Base-by-base conservation (phyloP, 129 eudicot genomes). In the Escallonia rubra region DNA sequence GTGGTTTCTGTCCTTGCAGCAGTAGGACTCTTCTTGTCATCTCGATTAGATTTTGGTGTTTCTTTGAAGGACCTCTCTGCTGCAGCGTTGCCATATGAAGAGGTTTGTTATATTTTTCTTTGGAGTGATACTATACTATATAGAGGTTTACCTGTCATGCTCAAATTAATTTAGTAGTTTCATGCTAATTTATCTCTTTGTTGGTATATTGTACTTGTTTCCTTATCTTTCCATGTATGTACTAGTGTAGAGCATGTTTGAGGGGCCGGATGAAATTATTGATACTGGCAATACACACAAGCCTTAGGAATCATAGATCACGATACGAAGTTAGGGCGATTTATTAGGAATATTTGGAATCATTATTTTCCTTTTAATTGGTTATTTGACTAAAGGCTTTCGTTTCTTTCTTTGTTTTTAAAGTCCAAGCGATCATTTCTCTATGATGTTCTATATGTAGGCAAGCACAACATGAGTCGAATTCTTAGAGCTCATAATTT, bases 41-140 rank as follows among this genome's bases (percentile, higher is more conserved):
- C 78, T 11, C 85, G 96, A 11, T 84, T 93, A 52, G 99, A 89
- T 79, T 89, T 93, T 4, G 96, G 98, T 50, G 90, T 86, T 77
- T 93, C 99, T 11, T 77, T 93, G 73, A 86, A 86, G 68, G 99
- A 89, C 70, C 88, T 93, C 56, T 64, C 99, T 48, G 96, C 95
- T 70, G 76, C 79, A 55, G 92, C 96, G 48, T 74, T 93, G 64
- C 88, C 96, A 8, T 93, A 86, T 76, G 99, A 93, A 74, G 88
- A 93, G 96, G 99, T 93, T 16, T 77, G 53, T 38, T 65, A 38
- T 41, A 44, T 15, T 10, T 58, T 42, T 54, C 42, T 50, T 7
- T 60, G 11, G 7, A 42, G 64, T 44, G 41, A 48, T 70, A 3
- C 41, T 16, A 48, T 50, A 23, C 34, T 23, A 0, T 23, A 23